Conservation (phyloP, 2,329 filamentous ascomycete species). For the Phyllosticta paracitricarpa region DNA sequence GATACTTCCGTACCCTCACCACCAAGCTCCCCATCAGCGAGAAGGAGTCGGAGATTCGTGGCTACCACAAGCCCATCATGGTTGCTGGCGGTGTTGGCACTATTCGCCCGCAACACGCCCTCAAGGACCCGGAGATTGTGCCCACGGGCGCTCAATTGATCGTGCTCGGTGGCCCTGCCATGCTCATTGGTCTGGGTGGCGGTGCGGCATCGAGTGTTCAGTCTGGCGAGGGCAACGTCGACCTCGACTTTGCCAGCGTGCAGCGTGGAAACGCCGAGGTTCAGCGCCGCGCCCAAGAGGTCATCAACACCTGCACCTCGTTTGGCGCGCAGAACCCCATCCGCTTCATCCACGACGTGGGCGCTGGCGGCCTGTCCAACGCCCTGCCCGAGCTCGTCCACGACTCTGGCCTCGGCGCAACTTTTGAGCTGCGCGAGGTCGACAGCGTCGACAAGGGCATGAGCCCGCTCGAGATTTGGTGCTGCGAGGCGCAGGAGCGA, state of each 20-base stretch:
- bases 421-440: slow-evolving; percentile 88
- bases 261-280: slow-evolving; percentile 96
- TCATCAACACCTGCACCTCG: slow-evolving; percentile 87
- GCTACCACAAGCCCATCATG: slow-evolving; percentile 98
- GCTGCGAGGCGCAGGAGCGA: slow-evolving; percentile 91
- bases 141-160: slow-evolving; percentile 82
- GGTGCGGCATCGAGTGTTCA: slow-evolving; percentile 88
- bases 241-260: slow-evolving; percentile 93
- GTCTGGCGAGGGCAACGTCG: slow-evolving; percentile 78
- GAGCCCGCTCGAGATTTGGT: slow-evolving; percentile 96
- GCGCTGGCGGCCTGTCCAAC: slow-evolving; percentile 77
- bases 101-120: slow-evolving; percentile 78
- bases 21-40: slow-evolving; percentile 54
- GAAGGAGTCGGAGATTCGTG: slow-evolving; percentile 61
- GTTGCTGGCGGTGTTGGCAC: slow-evolving; percentile 92
- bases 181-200: slow-evolving; percentile 94
- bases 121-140: slow-evolving; percentile 73
- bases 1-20: slow-evolving; percentile 85
- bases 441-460: slow-evolving; percentile 84
- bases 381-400: slow-evolving; percentile 84
- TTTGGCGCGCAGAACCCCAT: slow-evolving; percentile 82
- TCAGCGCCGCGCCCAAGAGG: slow-evolving; percentile 90
- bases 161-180: slow-evolving; percentile 88
- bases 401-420: slow-evolving; percentile 82
- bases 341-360: slow-evolving; percentile 94